Conservation (phyloP, 768 basidiomycete species). For the Albatrellus ellisii region DNA sequence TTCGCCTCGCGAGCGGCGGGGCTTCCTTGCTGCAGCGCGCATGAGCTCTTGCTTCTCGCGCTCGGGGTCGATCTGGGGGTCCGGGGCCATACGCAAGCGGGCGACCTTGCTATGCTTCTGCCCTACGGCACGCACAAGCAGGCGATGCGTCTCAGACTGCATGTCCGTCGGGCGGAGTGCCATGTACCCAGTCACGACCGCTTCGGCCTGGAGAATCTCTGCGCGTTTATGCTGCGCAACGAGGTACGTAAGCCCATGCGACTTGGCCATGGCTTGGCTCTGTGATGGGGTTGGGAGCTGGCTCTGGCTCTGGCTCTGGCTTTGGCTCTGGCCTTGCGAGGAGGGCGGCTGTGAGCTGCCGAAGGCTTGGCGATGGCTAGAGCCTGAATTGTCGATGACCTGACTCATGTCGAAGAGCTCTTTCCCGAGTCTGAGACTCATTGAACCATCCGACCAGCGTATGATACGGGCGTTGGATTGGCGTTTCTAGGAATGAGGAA, state of each 20-base stretch:
- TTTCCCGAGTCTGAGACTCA: slow-evolving; percentile 84
- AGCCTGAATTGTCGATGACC: slow-evolving; percentile 65
- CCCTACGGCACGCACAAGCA: slow-evolving; percentile 77
- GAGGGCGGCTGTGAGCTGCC: slow-evolving; percentile 33
- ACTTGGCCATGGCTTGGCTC: slow-evolving; percentile 24
- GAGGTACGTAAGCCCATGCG: slow-evolving; percentile 77
- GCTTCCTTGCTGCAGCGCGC: slow-evolving; percentile 50
- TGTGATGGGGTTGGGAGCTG: slow-evolving; percentile 19
- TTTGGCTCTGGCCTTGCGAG: slow-evolving; percentile 25
- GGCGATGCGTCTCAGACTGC: slow-evolving; percentile 81
- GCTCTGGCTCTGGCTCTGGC: slow-evolving; percentile 25
- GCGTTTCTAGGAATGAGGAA: slow-evolving; percentile 35
- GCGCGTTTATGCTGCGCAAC: slow-evolving; percentile 83
- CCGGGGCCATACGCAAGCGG: slow-evolving; percentile 67
- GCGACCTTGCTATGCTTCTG: slow-evolving; percentile 78
- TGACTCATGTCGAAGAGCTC: slow-evolving; percentile 88
- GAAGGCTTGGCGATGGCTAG: slow-evolving; percentile 43
- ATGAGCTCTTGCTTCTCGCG: slow-evolving; percentile 57
- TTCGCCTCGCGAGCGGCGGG: slow-evolving; percentile 41
- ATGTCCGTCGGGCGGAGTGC: slow-evolving; percentile 77
- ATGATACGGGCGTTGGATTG: slow-evolving; percentile 89
- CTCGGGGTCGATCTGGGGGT: slow-evolving; percentile 65
- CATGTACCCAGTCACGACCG: slow-evolving; percentile 73
- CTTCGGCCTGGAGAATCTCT: slow-evolving; percentile 78
- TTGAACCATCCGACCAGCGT: slow-evolving; percentile 90